Evolutionary conservation across 2,329 filamentous ascomycete genomes (phyloP).

Genomic region (Fusarium tupiense): DNA sequence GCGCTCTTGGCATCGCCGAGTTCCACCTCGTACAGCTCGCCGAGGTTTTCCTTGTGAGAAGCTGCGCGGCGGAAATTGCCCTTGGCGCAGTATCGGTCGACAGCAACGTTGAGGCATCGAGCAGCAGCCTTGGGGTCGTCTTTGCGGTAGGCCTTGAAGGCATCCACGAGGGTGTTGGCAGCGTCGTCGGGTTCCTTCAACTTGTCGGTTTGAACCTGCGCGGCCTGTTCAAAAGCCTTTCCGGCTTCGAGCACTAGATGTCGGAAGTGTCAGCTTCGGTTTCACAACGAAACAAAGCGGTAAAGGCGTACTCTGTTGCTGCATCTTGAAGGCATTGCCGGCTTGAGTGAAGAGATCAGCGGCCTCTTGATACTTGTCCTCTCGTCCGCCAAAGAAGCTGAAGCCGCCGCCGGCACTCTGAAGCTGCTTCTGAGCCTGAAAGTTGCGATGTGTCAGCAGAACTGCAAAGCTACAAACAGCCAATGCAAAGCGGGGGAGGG

Average conservation of each 20-base stretch:
- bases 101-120: slow-evolving; percentile 79
- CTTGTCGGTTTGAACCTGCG: slow-evolving; percentile 79
- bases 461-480: slow-evolving; percentile 8
- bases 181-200: slow-evolving; percentile 93
- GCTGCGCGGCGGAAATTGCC: slow-evolving; percentile 93
- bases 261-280: slow-evolving; percentile 8
- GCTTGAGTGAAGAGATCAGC: slow-evolving; percentile 89
- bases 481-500: slow-evolving; percentile 36
- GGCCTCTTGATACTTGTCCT: slow-evolving; percentile 90
- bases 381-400: slow-evolving; percentile 85
- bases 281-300: slow-evolving; percentile 2
- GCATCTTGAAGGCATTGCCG: slow-evolving; percentile 90
- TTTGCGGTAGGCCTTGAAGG: slow-evolving; percentile 94
- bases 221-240: slow-evolving; percentile 85
- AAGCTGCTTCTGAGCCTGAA: slow-evolving; percentile 86
- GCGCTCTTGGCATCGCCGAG: slow-evolving; percentile 81
- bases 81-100: slow-evolving; percentile 86
- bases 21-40: slow-evolving; percentile 85
- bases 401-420: slow-evolving; percentile 82
- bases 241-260: slow-evolving; percentile 82
- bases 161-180: slow-evolving; percentile 86
- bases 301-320: slow-evolving; percentile 75
- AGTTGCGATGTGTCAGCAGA: slow-evolving; percentile 9
- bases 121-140: slow-evolving; percentile 85
- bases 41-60: slow-evolving; percentile 88